Base-by-base conservation (phyloP, 257 asterid species). In the Nicotiana tabacum region DNA sequence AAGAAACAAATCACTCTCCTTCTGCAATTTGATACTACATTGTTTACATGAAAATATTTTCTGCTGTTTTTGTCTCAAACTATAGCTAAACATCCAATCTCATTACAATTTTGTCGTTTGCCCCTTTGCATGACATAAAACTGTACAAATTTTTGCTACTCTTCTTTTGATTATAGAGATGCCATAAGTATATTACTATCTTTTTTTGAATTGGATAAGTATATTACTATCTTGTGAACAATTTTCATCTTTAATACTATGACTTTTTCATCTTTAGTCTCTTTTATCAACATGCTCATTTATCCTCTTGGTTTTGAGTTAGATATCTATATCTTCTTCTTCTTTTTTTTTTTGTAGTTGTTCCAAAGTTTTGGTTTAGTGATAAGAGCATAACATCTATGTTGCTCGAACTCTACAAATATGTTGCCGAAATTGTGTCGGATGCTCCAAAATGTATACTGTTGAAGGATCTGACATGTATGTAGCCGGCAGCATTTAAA, bases 81-180 rank as follows among this genome's bases (percentile, higher is more conserved):
- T 46, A 62, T 66, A 64, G 39, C 60, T 16, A 56, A 27, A 37
- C 35, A 64, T 65, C 39, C 30, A 82, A 80, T 85, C 88, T 87
- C 78, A 78, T 86, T 91, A 86, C 69, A 87, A 81, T 88, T 91
- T 89, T 88, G 88, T 86, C 77, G 80, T 86, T 70, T 66, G 35
- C 66, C 77, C 51, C 53, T 83, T 87, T 85, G 85, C 87, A 85
- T 87, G 87, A 77, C 81, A 77, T 67, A 86, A 74, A 85, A 86
- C 61, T 91, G 96, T 92, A 92, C 91, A 91, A 88, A 87, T 83
- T 82, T 21, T 21, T 21, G 21, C 21, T 21, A 21, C 84, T 86
- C 77, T 86, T 66, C 77, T 86, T 74, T 82, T 80, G 85, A 87
- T 65, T 83, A 87, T 84, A 83, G 83, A 85, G 82, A 78, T 82